These are phyloP conservation scores for Cryphonectria japonica DNA, from an alignment of 2,329 filamentous ascomycete species.

Conservation along the genomic window DNA sequence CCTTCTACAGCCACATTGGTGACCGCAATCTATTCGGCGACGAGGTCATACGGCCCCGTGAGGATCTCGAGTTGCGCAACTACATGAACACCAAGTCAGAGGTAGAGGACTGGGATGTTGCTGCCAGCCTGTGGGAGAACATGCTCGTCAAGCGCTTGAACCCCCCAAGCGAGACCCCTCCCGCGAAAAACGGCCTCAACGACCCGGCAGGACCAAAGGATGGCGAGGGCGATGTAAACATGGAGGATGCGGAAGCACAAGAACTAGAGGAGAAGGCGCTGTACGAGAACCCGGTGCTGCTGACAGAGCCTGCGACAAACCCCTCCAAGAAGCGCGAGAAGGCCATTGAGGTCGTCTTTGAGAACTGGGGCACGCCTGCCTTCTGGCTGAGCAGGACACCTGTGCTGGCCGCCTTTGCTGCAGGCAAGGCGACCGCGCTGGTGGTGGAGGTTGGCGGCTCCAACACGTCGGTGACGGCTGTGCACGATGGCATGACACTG, in stretches of 20 bases:
- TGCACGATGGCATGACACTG: constrained; percentile 92
- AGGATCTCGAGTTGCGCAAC: constrained; percentile 82
- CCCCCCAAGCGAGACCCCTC: constrained; percentile 69
- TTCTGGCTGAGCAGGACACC: constrained; percentile 92
- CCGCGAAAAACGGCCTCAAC: constrained; percentile 78
- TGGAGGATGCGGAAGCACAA: constrained; percentile 55
- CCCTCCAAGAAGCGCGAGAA: constrained; percentile 85
- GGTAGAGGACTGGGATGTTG: constrained; percentile 96
- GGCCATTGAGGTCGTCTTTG: constrained; percentile 94
- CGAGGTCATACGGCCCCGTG: constrained; percentile 79
- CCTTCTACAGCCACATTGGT: constrained; percentile 75
- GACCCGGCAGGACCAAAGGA: constrained; percentile 64
- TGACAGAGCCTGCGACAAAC: constrained; percentile 97
- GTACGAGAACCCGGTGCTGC: constrained; percentile 84
- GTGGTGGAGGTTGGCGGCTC: constrained; percentile 91
- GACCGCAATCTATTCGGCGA: constrained; percentile 79
- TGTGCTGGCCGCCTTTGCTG: constrained; percentile 87
- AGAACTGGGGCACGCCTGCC: constrained; percentile 92
- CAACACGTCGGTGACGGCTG: constrained; percentile 84
- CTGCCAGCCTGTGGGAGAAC: constrained; percentile 88
- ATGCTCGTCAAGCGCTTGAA: constrained; percentile 88
- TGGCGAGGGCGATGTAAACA: constrained; percentile 62
- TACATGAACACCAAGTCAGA: constrained; percentile 88
- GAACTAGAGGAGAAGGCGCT: constrained; percentile 74
- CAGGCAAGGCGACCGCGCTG: constrained; percentile 89